Percentiles rank a stretch among this genome's conserved stretches.
Conservation (phyloP, 164 flowering plant genomes). For the Vitis cinerea region DNA sequence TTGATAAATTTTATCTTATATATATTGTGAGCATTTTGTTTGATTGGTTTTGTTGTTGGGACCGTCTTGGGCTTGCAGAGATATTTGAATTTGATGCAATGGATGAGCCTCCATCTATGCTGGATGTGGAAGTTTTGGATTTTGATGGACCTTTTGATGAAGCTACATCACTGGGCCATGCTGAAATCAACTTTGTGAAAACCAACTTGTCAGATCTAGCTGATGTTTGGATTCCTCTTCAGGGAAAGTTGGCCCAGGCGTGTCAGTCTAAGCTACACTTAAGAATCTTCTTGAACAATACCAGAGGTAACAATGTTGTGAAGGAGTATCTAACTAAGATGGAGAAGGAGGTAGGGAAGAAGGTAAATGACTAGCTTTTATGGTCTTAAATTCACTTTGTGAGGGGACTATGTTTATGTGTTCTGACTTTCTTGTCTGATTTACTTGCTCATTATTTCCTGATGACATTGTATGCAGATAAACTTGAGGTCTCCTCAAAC, state of each 20-base stretch:
- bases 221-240: conserved; percentile 89
- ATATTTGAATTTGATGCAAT: conserved; percentile 98
- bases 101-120: conserved; percentile 90
- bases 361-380: conserved; percentile 44
- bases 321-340: conserved; percentile 75
- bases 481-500: conserved; percentile 86
- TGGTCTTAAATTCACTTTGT: conserved; percentile 4
- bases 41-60: conserved; percentile 5
- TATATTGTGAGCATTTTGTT: background rate
- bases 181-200: conserved; percentile 83
- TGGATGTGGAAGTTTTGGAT: conserved; percentile 88
- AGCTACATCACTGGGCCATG: conserved; percentile 82
- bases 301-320: conserved; percentile 62
- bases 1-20: background rate
- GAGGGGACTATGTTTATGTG: background rate
- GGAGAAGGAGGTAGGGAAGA: conserved; percentile 97
- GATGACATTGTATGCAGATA: conserved; percentile 46
- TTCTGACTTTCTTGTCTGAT: background rate
- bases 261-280: conserved; percentile 87
- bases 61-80: conserved; percentile 50
- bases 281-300: conserved; percentile 79
- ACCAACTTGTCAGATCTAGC: conserved; percentile 73
- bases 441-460: conserved; percentile 3
- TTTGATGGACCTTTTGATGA: conserved; percentile 98
- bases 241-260: conserved; percentile 85